These are phyloP conservation scores for Asparagopsis taxiformis DNA, from an alignment of 31 red algal species.

Conservation along the genomic window DNA sequence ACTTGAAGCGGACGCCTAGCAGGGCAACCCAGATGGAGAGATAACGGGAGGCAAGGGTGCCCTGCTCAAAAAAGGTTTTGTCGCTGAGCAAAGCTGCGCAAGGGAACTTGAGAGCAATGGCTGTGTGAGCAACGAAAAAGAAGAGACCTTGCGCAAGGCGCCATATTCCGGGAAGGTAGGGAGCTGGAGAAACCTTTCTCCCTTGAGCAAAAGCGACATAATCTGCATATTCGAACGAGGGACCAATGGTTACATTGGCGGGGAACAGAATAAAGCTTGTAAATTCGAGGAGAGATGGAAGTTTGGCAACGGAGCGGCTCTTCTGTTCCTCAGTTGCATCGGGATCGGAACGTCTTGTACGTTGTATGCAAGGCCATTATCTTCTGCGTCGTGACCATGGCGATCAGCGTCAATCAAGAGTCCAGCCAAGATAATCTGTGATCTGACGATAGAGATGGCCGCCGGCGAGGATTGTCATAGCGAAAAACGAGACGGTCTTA, in stretches of 20 bases:
- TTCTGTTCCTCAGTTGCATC: constrained; percentile 68
- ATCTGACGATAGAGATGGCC: constrained; percentile 93
- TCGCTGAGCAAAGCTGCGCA: constrained; percentile 44
- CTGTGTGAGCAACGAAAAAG: constrained; percentile 70
- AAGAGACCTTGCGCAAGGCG: constrained; percentile 74
- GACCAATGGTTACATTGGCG: constrained; percentile 85
- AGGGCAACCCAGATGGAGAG: constrained; percentile 74
- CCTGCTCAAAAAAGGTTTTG: constrained; percentile 43
- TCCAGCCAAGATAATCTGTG: constrained; percentile 95
- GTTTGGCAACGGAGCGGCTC: constrained; percentile 38
- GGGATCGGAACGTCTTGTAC: constrained; percentile 72
- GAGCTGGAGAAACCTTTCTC: constrained; percentile 15
- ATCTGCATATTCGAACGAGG: constrained; percentile 89
- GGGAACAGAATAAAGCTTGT: constrained; percentile 94
- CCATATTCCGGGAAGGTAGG: constrained; percentile 63
- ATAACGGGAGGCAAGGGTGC: constrained; percentile 65
- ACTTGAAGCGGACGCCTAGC: constrained; percentile 92
- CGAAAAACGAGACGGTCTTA: constrained; percentile 63
- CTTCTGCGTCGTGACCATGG: constrained; percentile 98
- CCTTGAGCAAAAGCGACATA: constrained; percentile 74
- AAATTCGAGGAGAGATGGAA: constrained; percentile 80
- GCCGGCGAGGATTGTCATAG: constrained; percentile 64
- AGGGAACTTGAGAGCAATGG: constrained; percentile 56
- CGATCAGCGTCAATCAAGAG: constrained; percentile 89
- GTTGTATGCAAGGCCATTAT: constrained; percentile 86